Base-by-base conservation (phyloP, 495 filamentous ascomycete genomes). In the Xylaria longipes region DNA sequence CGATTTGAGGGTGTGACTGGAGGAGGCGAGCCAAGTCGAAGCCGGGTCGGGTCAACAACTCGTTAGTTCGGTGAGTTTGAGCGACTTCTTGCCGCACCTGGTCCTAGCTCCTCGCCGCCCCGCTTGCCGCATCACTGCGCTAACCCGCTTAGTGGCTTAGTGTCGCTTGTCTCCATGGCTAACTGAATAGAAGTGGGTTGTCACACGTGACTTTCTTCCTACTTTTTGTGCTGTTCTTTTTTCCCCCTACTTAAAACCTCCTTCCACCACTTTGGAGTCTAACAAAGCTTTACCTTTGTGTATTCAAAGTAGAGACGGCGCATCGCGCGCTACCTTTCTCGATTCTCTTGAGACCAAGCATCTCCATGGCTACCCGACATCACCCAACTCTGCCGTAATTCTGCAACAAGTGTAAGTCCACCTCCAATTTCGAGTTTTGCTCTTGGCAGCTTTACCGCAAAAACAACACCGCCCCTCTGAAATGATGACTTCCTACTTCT, bases 401-500 rank as follows among this genome's bases (percentile, higher is more conserved):
- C 27, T 35, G 54, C 15, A 58, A 58, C 17, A 60, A 60, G 33
- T 35, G 57, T 60, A 1, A 35, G 57, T 60, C 4, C 0, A 3
- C 7, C 8, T 33, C 5, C 25, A 60, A 22, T 11, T 37, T 60
- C 22, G n/a, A n/a, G n/a, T n/a, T n/a, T n/a, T n/a, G n/a, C 6
- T 17, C 4, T 5, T 22, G 1, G 31, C 17, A 37, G 52, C 14
- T 20, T 37, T 5, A 0, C 5, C 5, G 5, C 14, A 37, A 37
- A 37, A 37, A 8, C 17, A 37, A 60, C 56, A 60, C 15, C 33
- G 9, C 22, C 69, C 11, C 22, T 11, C n/a, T 27, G 3, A 66
- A 57, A 81, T 86, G 84, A 86, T 86, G 83, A 86, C 75, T 81
- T 72, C 80, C 56, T 76, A 80, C 85, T 82, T 83, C 85, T 86